Conservation (phyloP, 345 rosid genomes). For the Anacardium occidentale region DNA sequence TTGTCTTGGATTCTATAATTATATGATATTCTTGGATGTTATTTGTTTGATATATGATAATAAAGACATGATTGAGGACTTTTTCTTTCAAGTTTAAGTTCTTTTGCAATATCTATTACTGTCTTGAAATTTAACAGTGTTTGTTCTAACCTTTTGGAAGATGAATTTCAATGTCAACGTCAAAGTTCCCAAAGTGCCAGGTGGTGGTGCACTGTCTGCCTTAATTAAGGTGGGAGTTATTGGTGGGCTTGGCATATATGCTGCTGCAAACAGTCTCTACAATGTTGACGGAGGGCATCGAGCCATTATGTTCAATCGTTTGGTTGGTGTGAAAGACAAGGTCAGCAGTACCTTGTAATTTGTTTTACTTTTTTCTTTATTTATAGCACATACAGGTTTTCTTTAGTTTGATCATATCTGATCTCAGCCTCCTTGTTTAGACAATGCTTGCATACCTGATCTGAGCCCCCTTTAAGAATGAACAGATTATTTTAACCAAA, state of each 20-base stretch:
- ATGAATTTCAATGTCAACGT: constrained; percentile 63
- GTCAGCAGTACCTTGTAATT: constrained; percentile 16
- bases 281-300: constrained; percentile 78
- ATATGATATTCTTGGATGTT: background rate
- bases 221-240: constrained; percentile 66
- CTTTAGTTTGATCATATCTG: background rate
- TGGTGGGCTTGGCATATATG: constrained; percentile 75
- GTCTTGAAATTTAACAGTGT: background rate
- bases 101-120: background rate
- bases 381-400: background rate
- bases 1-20: background rate
- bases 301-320: constrained; percentile 63
- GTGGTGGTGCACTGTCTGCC: constrained; percentile 61
- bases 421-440: too few relatives aligned
- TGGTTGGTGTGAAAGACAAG: constrained; percentile 61
- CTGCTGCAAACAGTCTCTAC: constrained; percentile 60
- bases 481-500: background rate
- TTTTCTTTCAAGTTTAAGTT: background rate
- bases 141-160: constrained; percentile 6
- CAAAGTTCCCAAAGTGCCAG: constrained; percentile 80
- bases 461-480: background rate
- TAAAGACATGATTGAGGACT: background rate
- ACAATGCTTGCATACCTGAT: background rate
- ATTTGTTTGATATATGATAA: background rate
- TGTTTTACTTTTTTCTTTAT: background rate